phyloP scores from a whole-genome alignment of 106 monocot genomes.

The Allium fistulosum region DNA sequence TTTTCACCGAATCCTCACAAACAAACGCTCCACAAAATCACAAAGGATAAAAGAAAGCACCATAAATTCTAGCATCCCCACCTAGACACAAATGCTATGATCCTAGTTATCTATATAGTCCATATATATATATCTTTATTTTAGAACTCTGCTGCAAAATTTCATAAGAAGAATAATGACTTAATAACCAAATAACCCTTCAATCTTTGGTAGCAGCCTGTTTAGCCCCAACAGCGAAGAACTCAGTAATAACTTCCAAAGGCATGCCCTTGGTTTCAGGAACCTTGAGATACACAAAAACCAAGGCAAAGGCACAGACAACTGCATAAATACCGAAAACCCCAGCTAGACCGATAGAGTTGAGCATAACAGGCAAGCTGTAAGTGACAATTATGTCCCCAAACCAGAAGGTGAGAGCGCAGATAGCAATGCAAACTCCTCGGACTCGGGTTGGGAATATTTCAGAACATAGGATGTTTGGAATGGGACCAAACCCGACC shows the following conservation, averaged over 20 bases:
- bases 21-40: no score
- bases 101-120: no score
- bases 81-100: no score
- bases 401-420: slow-evolving; percentile 35
- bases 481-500: slow-evolving; percentile 54
- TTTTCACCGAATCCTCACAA: no score
- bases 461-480: slow-evolving; percentile 49
- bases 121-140: no score
- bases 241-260: slow-evolving; percentile 45
- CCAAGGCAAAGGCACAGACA: slow-evolving; percentile 24
- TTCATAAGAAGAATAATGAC: no score
- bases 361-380: slow-evolving; percentile 38
- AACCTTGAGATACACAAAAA: slow-evolving; percentile 36
- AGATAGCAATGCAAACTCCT: slow-evolving; percentile 41
- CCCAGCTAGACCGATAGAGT: slow-evolving; percentile 38
- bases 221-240: slow-evolving; percentile 39
- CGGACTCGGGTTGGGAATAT: slow-evolving; percentile 48
- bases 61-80: no score
- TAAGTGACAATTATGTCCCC: slow-evolving; percentile 51
- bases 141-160: no score
- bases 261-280: slow-evolving; percentile 64
- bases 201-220: slow-evolving; percentile 5
- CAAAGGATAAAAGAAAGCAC: no score
- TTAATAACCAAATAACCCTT: neutral
- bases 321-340: slow-evolving; percentile 38